Percentiles rank a stretch among this genome's conserved stretches.
Conservation (phyloP, 805 yeast genomes). For the Metschnikowia sp. region DNA sequence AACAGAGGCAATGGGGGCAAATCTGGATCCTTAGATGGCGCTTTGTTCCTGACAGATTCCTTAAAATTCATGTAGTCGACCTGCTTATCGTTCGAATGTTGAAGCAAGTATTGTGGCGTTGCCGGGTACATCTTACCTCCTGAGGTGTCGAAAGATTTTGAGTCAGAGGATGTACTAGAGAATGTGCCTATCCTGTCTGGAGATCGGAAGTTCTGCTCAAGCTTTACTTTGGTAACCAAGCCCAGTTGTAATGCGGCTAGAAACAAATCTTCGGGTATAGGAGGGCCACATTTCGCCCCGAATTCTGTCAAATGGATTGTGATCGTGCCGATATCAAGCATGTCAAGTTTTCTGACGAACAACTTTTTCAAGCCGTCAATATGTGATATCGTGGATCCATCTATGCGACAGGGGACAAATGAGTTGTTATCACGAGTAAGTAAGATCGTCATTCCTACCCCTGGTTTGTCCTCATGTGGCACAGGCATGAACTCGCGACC, state of each 20-base stretch:
- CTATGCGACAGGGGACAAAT: conserved; percentile 48
- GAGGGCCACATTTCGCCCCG: conserved; percentile 54
- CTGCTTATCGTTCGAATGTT: conserved; percentile 35
- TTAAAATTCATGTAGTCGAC: conserved; percentile 60
- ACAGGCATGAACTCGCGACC: conserved; percentile 14
- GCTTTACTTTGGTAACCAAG: conserved; percentile 32
- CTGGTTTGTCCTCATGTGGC: conserved; percentile 2
- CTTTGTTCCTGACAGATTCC: conserved; percentile 21
- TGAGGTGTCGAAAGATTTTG: conserved; percentile 50
- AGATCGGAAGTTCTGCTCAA: conserved; percentile 32
- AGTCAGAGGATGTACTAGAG: conserved; percentile 52
- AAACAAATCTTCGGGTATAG: conserved; percentile 49
- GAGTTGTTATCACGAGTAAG: conserved; percentile 60
- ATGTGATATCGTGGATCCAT: conserved; percentile 14
- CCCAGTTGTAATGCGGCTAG: conserved; percentile 31
- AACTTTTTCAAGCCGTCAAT: conserved; percentile 34
- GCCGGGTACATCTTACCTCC: conserved; percentile 50
- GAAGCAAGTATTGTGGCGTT: conserved; percentile 67
- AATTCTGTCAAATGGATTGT: conserved; percentile 67
- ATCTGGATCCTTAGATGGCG: neutral
- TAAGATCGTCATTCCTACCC: conserved; percentile 37
- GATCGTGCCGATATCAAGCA: conserved; percentile 30
- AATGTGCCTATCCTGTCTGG: conserved; percentile 32
- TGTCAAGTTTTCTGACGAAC: conserved; percentile 35
- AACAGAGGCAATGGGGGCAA: neutral